Conservation (phyloP, 2,329 filamentous ascomycete species). For the Xylariaceae sp. region DNA sequence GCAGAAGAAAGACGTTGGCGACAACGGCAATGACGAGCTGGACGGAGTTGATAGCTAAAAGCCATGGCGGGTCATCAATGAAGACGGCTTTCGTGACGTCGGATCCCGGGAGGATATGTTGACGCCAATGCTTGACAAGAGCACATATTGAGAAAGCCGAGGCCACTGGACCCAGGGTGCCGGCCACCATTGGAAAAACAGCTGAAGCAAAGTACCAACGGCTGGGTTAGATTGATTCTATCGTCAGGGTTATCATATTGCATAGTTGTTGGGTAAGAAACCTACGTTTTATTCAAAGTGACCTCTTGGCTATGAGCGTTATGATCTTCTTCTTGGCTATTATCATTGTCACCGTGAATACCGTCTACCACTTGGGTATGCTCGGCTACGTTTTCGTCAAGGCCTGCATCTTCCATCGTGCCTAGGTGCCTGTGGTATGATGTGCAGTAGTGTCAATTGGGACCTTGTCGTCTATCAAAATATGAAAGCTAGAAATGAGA, state of each 20-base stretch:
- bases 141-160: constrained; percentile 89
- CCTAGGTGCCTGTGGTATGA: background rate
- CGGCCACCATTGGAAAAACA: constrained; percentile 79
- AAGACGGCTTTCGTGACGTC: constrained; percentile 57
- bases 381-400: constrained; percentile 47
- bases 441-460: background rate
- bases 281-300: constrained; percentile 54
- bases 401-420: constrained; percentile 52
- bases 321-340: constrained; percentile 37
- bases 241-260: constrained; percentile 7
- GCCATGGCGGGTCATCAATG: constrained; percentile 74
- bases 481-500: background rate
- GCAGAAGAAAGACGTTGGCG: constrained; percentile 81
- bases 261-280: background rate
- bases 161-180: constrained; percentile 83
- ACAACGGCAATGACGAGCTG: constrained; percentile 78
- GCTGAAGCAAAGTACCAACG: constrained; percentile 71
- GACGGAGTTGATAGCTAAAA: constrained; percentile 76
- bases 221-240: constrained; percentile 41
- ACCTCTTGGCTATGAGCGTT: constrained; percentile 48
- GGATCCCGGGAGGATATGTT: constrained; percentile 57
- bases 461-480: background rate
- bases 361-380: constrained; percentile 40
- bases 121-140: constrained; percentile 80
- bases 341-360: constrained; percentile 31